phyloP scores from a whole-genome alignment of 2,329 filamentous ascomycete genomes.

The Lojkania enalia region DNA sequence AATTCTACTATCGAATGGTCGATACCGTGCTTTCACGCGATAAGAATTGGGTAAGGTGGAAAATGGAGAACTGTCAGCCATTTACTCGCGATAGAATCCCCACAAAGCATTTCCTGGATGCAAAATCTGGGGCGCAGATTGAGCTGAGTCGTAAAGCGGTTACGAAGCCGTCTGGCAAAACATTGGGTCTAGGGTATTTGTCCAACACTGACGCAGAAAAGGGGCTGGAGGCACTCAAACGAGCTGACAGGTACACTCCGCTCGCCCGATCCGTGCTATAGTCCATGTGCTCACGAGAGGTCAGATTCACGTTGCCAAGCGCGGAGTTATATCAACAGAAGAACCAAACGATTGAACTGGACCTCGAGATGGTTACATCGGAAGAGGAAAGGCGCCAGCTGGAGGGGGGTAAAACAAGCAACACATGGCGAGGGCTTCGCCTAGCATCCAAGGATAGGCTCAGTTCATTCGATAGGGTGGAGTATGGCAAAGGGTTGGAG shows the following conservation, averaged over 20 bases:
- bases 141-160: constrained; percentile 69
- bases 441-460: constrained; percentile 76
- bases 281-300: constrained; percentile 29
- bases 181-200: constrained; percentile 63
- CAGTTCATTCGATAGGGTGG: constrained; percentile 81
- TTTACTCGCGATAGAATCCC: constrained; percentile 78
- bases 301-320: constrained; percentile 69
- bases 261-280: constrained; percentile 25
- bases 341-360: constrained; percentile 79
- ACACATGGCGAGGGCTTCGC: constrained; percentile 86
- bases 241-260: constrained; percentile 55
- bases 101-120: constrained; percentile 68
- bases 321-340: constrained; percentile 71
- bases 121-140: constrained; percentile 67
- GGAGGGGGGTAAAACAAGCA: constrained; percentile 78
- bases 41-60: constrained; percentile 99
- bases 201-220: constrained; percentile 64
- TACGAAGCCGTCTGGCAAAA: constrained; percentile 55
- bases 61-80: constrained; percentile 86
- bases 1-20: constrained; percentile 94
- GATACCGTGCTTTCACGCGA: constrained; percentile 94
- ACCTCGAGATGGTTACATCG: constrained; percentile 77
- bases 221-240: constrained; percentile 71
- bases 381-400: constrained; percentile 62
- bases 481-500: constrained; percentile 69